Evolutionary conservation across 768 basidiomycete genomes (phyloP).

Genomic region (Pseudohyphozyma bogoriensis): DNA sequence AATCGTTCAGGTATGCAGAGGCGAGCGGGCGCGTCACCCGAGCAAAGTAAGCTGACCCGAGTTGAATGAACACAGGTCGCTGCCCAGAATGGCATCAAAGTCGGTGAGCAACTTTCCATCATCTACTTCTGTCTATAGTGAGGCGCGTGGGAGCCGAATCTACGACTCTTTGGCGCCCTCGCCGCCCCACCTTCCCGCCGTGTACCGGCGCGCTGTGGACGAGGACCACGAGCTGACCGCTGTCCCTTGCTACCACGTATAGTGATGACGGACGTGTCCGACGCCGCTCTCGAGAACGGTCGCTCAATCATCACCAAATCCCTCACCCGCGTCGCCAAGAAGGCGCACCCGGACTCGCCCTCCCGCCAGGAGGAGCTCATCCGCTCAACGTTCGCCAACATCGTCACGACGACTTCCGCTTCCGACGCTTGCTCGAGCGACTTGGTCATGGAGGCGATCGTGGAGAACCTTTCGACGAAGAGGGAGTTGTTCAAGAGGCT

Average conservation of each 20-base stretch:
- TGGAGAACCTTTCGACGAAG: constrained; percentile 42
- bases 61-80: constrained; percentile 35
- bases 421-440: constrained; percentile 38
- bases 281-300: constrained; percentile 23
- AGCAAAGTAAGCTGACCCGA: no score
- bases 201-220: not conserved
- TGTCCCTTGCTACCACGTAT: not conserved
- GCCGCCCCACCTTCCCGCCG: no score
- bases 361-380: constrained; percentile 30
- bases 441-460: constrained; percentile 44
- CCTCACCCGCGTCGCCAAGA: constrained; percentile 39
- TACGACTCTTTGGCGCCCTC: no score
- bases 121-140: no score
- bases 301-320: constrained; percentile 41
- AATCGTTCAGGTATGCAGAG: constrained; percentile 37
- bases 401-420: constrained; percentile 40
- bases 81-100: constrained; percentile 41
- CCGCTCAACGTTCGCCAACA: constrained; percentile 35
- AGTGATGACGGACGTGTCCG: constrained; percentile 22
- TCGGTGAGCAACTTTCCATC: constrained; percentile 6
- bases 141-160: no score
- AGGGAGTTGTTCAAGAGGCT: constrained; percentile 40
- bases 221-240: not conserved
- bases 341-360: constrained; percentile 34
- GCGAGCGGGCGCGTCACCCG: no score